Evolutionary conservation across 768 basidiomycete genomes (phyloP).

Genomic region (Kwoniella newhampshirensis): DNA sequence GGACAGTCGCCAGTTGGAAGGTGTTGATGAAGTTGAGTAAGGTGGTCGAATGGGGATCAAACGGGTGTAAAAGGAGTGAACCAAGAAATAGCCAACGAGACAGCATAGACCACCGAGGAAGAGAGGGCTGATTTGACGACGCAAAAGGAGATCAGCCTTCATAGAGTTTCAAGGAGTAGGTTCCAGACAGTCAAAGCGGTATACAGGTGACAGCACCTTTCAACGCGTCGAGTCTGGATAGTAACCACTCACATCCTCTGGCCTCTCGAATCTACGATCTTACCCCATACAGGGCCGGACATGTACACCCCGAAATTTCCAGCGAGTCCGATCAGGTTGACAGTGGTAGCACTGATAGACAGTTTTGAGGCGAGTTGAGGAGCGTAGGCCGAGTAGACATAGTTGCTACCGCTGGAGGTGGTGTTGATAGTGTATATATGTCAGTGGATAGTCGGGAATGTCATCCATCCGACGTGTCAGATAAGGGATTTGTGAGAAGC

Average conservation of each 20-base stretch:
- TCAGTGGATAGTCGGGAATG: too few relatives aligned
- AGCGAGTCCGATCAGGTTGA: conserved; percentile 68
- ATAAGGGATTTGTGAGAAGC: conserved; percentile 18
- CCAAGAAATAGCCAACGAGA: conserved; percentile 71
- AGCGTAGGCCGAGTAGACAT: conserved; percentile 65
- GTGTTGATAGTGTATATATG: not conserved
- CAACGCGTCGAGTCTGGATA: too few relatives aligned
- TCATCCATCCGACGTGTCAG: not conserved
- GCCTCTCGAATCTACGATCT: conserved; percentile 71
- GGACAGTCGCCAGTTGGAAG: conserved; percentile 52
- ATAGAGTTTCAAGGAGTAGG: too few relatives aligned
- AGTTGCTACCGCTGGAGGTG: conserved; percentile 17
- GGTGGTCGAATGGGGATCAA: conserved; percentile 55
- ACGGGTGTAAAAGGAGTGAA: conserved; percentile 65
- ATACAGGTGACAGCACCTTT: too few relatives aligned
- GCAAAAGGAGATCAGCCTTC: not conserved
- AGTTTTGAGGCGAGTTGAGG: conserved; percentile 81
- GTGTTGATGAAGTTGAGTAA: conserved; percentile 5
- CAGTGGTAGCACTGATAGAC: conserved; percentile 71
- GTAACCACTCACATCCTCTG: conserved; percentile 58
- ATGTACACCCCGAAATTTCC: conserved; percentile 71
- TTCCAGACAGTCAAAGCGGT: too few relatives aligned
- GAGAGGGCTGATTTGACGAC: conserved; percentile 58
- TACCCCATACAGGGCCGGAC: conserved; percentile 75
- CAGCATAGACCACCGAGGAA: conserved; percentile 63